Evolutionary conservation across 192 early-diverging fungal genomes (phyloP).

Genomic region (Oehlia diaphana): DNA sequence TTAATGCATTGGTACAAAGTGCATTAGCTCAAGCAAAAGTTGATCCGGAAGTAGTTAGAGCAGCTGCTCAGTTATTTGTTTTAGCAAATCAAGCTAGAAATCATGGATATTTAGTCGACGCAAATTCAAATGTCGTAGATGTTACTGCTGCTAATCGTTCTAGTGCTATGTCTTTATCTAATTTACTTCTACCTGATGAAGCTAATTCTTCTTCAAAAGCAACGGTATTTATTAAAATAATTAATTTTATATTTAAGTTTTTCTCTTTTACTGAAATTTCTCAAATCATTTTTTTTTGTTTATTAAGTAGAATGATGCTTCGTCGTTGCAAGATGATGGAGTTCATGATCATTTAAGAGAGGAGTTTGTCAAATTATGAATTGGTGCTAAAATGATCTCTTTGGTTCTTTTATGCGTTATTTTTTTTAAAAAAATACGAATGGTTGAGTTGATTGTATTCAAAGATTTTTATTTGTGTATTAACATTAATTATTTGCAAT

Average conservation of each 20-base stretch:
- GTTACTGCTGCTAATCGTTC: conserved; percentile 11
- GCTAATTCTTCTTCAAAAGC: conserved; percentile 15
- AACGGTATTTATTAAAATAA: conserved; percentile 14
- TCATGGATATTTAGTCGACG: conserved; percentile 3
- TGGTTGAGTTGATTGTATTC: too few relatives aligned
- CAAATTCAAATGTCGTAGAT: not conserved
- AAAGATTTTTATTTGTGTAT: too few relatives aligned
- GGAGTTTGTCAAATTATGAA: not conserved
- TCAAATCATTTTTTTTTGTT: not conserved
- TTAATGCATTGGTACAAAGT: conserved; percentile 19
- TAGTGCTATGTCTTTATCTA: conserved; percentile 25
- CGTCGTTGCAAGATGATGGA: not conserved
- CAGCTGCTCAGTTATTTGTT: conserved; percentile 11
- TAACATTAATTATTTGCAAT: too few relatives aligned
- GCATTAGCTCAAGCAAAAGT: conserved; percentile 18
- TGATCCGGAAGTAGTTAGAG: conserved; percentile 26
- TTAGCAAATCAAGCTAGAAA: conserved; percentile 15
- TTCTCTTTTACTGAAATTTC: too few relatives aligned
- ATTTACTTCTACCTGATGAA: conserved; percentile 22
- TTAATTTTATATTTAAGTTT: too few relatives aligned
- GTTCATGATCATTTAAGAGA: not conserved
- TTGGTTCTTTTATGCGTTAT: too few relatives aligned
- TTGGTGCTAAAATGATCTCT: too few relatives aligned
- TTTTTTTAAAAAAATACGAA: too few relatives aligned
- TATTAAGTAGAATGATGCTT: not conserved